Evolutionary conservation across 2,329 filamentous ascomycete genomes (phyloP).

Genomic region (Truncatella angustata): DNA sequence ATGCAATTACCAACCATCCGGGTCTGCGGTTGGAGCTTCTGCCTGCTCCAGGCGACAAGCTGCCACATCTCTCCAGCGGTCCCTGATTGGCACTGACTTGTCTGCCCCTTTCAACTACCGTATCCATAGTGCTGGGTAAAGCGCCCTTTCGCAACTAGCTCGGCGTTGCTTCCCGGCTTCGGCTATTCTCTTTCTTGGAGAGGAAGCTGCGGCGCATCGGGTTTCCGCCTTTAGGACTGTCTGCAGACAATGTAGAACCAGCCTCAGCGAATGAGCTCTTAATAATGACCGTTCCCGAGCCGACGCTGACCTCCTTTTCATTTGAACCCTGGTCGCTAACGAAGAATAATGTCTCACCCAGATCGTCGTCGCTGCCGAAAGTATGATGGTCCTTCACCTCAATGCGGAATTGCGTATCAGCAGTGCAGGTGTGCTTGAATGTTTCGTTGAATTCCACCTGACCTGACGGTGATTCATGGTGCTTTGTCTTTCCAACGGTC

Average conservation of each 20-base stretch:
- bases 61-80: neutral
- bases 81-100: neutral
- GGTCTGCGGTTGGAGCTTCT: too few relatives aligned
- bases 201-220: slow-evolving; percentile 53
- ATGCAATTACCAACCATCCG: neutral
- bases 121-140: neutral
- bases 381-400: slow-evolving; percentile 82
- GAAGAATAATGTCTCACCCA: slow-evolving; percentile 87
- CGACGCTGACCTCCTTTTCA: slow-evolving; percentile 74
- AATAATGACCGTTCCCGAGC: slow-evolving; percentile 68
- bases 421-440: slow-evolving; percentile 73
- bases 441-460: slow-evolving; percentile 71
- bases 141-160: slow-evolving; percentile 14
- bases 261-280: slow-evolving; percentile 69
- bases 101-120: neutral
- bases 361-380: slow-evolving; percentile 77
- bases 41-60: neutral
- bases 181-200: slow-evolving; percentile 45
- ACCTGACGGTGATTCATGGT: slow-evolving; percentile 71
- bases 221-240: slow-evolving; percentile 44
- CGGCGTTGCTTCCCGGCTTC: slow-evolving; percentile 45
- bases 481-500: slow-evolving; percentile 87
- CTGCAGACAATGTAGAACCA: slow-evolving; percentile 22
- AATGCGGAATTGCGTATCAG: slow-evolving; percentile 84
- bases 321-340: slow-evolving; percentile 75